Conservation (phyloP, 345 rosid species). For the Abelmoschus esculentus region DNA sequence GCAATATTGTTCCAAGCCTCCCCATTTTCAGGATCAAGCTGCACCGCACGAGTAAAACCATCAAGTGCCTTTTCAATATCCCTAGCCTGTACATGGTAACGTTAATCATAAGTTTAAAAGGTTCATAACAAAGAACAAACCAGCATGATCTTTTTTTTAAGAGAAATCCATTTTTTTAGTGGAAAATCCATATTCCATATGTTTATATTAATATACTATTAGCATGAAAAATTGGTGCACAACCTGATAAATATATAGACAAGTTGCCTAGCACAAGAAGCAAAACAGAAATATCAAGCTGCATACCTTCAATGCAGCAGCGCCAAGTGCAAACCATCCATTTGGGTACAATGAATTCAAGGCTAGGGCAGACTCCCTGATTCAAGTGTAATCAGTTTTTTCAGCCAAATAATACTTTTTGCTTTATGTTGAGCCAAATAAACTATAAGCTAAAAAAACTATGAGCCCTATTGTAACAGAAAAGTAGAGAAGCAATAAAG, state of each 20-base stretch:
- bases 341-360: constrained; percentile 80
- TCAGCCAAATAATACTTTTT: constrained; percentile 7
- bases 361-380: constrained; percentile 92
- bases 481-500: background rate
- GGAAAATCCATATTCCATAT: too few species aligned
- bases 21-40: constrained; percentile 97
- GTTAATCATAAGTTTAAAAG: constrained; percentile 13
- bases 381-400: constrained; percentile 8
- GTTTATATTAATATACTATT: too few species aligned
- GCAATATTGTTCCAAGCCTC: constrained; percentile 99
- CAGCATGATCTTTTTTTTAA: background rate
- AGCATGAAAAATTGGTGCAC: too few species aligned
- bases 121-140: constrained; percentile 6
- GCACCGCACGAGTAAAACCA: constrained; percentile 80
- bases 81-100: constrained; percentile 47
- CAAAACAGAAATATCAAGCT: background rate
- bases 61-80: constrained; percentile 85
- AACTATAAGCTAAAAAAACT: constrained; percentile 6
- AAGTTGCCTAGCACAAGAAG: background rate
- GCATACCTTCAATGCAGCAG: constrained; percentile 91
- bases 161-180: too few species aligned
- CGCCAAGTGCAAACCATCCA: constrained; percentile 98
- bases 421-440: constrained; percentile 1
- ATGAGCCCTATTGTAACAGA: background rate
- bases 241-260: background rate